A percentile compares a stretch with the other conserved stretches of the same genome.
Evolutionary conservation across 2,329 filamentous ascomycete genomes (phyloP).

Genomic region (Aspergillus nomiae): DNA sequence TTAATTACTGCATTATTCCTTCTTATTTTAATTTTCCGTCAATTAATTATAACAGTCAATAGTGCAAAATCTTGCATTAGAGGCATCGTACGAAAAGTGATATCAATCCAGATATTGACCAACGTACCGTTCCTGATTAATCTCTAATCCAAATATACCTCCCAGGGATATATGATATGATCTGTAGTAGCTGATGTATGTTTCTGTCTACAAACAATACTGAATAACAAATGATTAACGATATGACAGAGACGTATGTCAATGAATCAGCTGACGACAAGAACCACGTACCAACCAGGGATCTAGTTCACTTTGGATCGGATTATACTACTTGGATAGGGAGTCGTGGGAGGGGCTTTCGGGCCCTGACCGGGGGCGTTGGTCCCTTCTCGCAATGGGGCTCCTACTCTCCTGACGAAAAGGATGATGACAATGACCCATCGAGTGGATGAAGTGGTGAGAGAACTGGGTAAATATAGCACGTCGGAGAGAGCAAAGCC

Average conservation of each 20-base stretch:
- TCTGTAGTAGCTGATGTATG: background rate
- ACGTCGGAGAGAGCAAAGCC: background rate
- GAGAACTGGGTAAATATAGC: constrained; percentile 1
- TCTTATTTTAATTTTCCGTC: background rate
- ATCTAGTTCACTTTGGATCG: constrained; percentile 15
- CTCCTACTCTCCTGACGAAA: background rate
- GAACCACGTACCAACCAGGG: constrained; percentile 22
- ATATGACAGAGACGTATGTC: background rate
- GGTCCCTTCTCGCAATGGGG: background rate
- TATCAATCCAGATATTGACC: background rate
- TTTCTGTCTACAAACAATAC: background rate
- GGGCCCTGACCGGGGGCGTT: constrained; percentile 18
- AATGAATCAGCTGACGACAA: constrained; percentile 21
- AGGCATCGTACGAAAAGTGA: background rate
- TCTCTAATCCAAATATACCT: background rate
- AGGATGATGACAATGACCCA: constrained; percentile 5
- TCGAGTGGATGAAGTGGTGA: background rate
- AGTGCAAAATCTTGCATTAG: background rate
- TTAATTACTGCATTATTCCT: background rate
- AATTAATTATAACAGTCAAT: background rate
- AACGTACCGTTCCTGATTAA: background rate
- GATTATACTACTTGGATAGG: constrained; percentile 1
- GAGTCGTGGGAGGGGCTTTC: constrained; percentile 8
- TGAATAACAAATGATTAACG: no score
- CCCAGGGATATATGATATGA: background rate